Base-by-base conservation (phyloP, 768 basidiomycete genomes). In the Trametes coccinea region DNA sequence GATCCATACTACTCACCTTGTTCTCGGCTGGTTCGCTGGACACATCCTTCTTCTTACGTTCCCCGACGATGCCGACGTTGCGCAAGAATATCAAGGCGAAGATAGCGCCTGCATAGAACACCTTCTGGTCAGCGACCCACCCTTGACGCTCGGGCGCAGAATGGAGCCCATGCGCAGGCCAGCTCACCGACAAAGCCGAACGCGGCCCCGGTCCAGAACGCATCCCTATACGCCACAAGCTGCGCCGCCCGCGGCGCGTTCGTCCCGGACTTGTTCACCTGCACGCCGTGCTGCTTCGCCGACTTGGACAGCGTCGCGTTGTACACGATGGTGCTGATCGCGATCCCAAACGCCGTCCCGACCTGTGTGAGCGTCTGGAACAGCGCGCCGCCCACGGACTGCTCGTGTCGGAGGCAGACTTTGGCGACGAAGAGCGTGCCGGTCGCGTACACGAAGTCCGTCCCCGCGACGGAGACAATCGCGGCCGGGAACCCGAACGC, bases 341-440 rank as follows among this genome's bases (percentile, higher is more conserved):
- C 87, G 3, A 91, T 78, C 16, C 90, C 90, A 39, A 90, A 78
- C 6, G 88, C 81, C 0, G 83, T 83, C 7, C 90, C 90, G 16
- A 92, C 72, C 89, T 88, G 60, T 4, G 82, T 87, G 82, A 93
- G 85, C 1, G 91, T 91, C 69, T 89, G 88, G 73, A 92, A 92
- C n/a, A 92, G 60, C 13, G 84, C 91, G 3, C 89, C 90, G 4
- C 86, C 84, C 3, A 92, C 77, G 72, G 84, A 87, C 72, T 93
- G 91, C 66, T 93, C 91, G 56, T 88, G 79, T 2, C 84, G 84
- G 2, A 80, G 70, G 2, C 84, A 80, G 8, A 88, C 78, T 66
- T 86, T 88, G 2, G 90, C 87, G 46, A 91, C 82, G 66, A 89
- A 93, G 16, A 93, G 74, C 6, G 88, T 88, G 3, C 91, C 92